Evolutionary conservation across 345 rosid genomes (phyloP), one percentile per base, ranked within the genome.

Genomic region (Euphorbia tirucalli): DNA sequence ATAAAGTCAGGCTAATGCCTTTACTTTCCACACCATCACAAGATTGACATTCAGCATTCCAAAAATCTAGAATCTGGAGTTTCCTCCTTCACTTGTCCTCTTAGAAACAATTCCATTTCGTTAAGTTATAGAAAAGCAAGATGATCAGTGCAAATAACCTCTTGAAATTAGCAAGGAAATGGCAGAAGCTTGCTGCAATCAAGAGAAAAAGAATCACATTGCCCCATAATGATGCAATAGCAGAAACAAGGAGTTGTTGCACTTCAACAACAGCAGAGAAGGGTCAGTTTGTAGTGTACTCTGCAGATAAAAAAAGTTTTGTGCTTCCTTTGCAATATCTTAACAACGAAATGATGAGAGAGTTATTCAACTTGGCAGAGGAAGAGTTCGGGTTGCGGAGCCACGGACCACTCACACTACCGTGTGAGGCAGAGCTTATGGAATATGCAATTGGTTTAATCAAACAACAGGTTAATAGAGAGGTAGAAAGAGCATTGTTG

Each of bases 91-190:
- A 16, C 21, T 15, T 16, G 2, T 44, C 24, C n/a, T 50, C 56
- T 13, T 27, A 6, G 3, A 50, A 16, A 1, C 56, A 50, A 4
- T 50, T 19, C 56, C 27, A 19, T 54, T 7, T 7, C 1, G 55
- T 49, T 49, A 49, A 54, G 7, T 2, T n/a, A n/a, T n/a, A n/a
- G 16, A 54, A 1, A 0, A 54, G 13, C 46, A 68, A 68, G 48
- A 68, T 68, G 61, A 68, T 68, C 11, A 68, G 71, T 69, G 63
- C 59, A 4, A 69, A 56, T 63, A 69, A 69, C 21, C 63, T 69
- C 32, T 7, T 30, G 3, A 69, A 69, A 11, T 35, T 69, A 61
- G 72, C 72, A 22, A 24, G 21, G 21, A 55, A 69, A 69, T 56
- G 52, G 72, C 63, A 69, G 63, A 69, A 56, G 14, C 50, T 69